These are phyloP conservation scores for Zygoascus flipseniorum DNA, from an alignment of 805 yeast species.

Conservation along the genomic window DNA sequence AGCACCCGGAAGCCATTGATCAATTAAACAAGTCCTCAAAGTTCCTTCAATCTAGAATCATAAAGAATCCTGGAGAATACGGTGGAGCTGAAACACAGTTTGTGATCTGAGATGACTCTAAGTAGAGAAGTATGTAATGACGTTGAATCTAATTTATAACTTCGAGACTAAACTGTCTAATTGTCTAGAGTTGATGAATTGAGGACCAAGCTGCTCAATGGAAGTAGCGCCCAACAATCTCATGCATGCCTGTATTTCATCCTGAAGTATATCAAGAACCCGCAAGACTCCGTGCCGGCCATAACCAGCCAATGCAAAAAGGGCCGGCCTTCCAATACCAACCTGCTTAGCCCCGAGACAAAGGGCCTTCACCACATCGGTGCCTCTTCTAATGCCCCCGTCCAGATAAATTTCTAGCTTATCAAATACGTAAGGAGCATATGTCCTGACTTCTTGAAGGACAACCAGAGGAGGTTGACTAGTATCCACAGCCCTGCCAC, in stretches of 20 bases:
- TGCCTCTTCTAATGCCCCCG: slow-evolving; percentile 61
- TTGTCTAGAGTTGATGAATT: slow-evolving; percentile 17
- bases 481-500: slow-evolving; percentile 63
- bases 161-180: slow-evolving; percentile 14
- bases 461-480: slow-evolving; percentile 55
- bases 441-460: slow-evolving; percentile 40
- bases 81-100: neutral
- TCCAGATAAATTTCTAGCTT: slow-evolving; percentile 51
- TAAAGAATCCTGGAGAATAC: neutral
- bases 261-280: slow-evolving; percentile 49
- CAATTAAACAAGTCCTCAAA: neutral
- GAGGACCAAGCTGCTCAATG: slow-evolving; percentile 36
- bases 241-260: slow-evolving; percentile 59
- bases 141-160: neutral
- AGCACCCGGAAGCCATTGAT: slow-evolving; percentile 6
- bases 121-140: too few relatives aligned
- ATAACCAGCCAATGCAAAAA: slow-evolving; percentile 56
- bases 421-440: slow-evolving; percentile 32
- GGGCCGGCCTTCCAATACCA: slow-evolving; percentile 58
- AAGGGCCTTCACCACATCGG: slow-evolving; percentile 57
- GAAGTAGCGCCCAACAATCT: slow-evolving; percentile 52
- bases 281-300: slow-evolving; percentile 59
- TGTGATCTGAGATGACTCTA: neutral
- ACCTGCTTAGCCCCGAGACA: slow-evolving; percentile 59
- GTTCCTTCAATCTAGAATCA: neutral